phyloP scores from a whole-genome alignment of 1,139 yeast genomes.

The Yamadazyma atlantica region DNA sequence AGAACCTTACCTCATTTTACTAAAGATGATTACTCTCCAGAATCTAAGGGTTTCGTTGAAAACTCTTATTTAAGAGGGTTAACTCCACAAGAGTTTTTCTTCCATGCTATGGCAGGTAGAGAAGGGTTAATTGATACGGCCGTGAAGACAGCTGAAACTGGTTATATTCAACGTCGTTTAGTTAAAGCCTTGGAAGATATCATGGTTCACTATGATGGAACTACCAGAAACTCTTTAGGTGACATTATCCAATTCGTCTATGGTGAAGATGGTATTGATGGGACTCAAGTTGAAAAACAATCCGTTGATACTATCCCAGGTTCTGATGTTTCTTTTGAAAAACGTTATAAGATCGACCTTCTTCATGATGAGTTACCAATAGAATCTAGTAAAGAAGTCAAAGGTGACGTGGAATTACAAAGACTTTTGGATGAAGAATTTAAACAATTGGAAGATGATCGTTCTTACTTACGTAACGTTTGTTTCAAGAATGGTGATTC shows the following conservation, averaged over 20 bases:
- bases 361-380: slow-evolving; percentile 68
- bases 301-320: slow-evolving; percentile 97
- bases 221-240: slow-evolving; percentile 96
- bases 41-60: slow-evolving; percentile 96
- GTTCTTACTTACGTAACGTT: slow-evolving; percentile 71
- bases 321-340: slow-evolving; percentile 77
- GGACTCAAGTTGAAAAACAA: slow-evolving; percentile 96
- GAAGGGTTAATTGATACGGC: slow-evolving; percentile 99
- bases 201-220: slow-evolving; percentile 98
- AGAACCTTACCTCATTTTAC: slow-evolving; percentile 97
- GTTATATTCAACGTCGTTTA: slow-evolving; percentile 98
- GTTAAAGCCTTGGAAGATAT: slow-evolving; percentile 98
- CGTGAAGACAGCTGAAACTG: slow-evolving; percentile 98
- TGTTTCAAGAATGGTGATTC: slow-evolving; percentile 93
- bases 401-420: slow-evolving; percentile 87
- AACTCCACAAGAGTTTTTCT: slow-evolving; percentile 98
- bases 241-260: slow-evolving; percentile 94
- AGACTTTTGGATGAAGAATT: slow-evolving; percentile 81
- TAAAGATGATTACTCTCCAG: slow-evolving; percentile 97
- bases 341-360: slow-evolving; percentile 83
- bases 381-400: slow-evolving; percentile 87
- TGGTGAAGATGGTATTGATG: slow-evolving; percentile 99
- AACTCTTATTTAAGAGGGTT: slow-evolving; percentile 96
- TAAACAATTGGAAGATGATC: slow-evolving; percentile 71
- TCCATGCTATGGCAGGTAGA: slow-evolving; percentile 99